Base-by-base conservation (phyloP, 2,329 filamentous ascomycete species). In the Colletotrichum higginsianum region DNA sequence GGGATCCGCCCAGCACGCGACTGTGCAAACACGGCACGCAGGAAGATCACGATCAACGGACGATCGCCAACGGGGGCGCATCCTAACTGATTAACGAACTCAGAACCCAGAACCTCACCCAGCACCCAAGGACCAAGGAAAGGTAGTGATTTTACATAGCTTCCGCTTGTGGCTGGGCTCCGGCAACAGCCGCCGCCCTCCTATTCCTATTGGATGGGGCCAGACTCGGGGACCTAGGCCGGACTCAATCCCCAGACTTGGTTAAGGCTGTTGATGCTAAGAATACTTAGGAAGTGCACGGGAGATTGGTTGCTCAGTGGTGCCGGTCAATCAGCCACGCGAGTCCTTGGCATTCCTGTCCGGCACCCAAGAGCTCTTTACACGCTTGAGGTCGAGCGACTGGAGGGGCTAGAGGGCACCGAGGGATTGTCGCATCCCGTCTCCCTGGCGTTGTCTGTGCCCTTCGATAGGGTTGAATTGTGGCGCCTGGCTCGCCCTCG, bases 381-480 rank as follows among this genome's bases (percentile, higher is more conserved):
- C n/a, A 12, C 18, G 35, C 30, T 7, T 13, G 4, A 40, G 21
- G 18, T 40, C 53, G 9, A 53, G n/a, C 26, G 13, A 15, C 12
- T 40, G 18, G 53, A 56, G n/a, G 53, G n/a, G n/a, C 35, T 21
- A 13, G 12, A 5, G 8, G 35, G 35, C 35, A 38, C 35, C 9
- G 35, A 56, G 35, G 16, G n/a, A 40, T 3, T 15, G 40, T 35
- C 12, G n/a, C 42, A 40, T 30, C 21, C 18, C 23, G n/a, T 23
- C 38, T 35, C 9, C 47, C 57, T 46, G 57, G 46, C 56, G 26
- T 49, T 67, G 56, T 55, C 44, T 11, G 55, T 60, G 64, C 64
- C 44, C 38, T 9, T n/a, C 18, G 52, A 44, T 53, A 35, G 35
- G 55, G 35, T 61, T 38, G 30, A 38, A 42, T 52, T 42, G 35